These are phyloP conservation scores for Septoria linicola DNA, from an alignment of 2,329 filamentous ascomycete species.

Conservation along the genomic window DNA sequence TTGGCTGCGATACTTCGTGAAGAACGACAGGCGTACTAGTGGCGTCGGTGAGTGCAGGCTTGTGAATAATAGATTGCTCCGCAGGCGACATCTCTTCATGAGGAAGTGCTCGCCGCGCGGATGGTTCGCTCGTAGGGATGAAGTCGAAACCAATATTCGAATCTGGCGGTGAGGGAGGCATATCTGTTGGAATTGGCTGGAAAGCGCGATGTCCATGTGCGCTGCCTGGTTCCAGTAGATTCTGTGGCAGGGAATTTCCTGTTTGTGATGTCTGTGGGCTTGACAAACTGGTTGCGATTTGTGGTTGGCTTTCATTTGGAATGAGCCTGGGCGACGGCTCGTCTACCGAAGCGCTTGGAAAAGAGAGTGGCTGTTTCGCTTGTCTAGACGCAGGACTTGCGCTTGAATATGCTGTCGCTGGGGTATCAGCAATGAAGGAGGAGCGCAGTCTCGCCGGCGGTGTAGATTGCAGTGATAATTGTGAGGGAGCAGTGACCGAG, in stretches of 20 bases:
- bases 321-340: background rate
- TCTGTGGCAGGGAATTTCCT: conserved; percentile 1
- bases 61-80: conserved; percentile 3
- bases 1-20: conserved; percentile 3
- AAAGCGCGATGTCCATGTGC: conserved; percentile 21
- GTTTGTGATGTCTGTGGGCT: conserved; percentile 7
- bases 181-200: conserved; percentile 36
- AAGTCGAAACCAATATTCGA: conserved; percentile 35
- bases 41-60: background rate
- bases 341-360: no score
- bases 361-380: background rate
- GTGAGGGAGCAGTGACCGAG: conserved; percentile 42
- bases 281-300: background rate
- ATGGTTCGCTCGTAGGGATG: conserved; percentile 16
- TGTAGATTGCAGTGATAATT: conserved; percentile 47
- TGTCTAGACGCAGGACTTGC: background rate
- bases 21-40: background rate
- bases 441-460: conserved; percentile 40
- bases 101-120: background rate
- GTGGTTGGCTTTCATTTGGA: background rate
- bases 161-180: conserved; percentile 39
- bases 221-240: background rate
- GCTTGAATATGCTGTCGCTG: background rate
- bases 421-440: background rate
- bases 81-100: conserved; percentile 5